These are phyloP conservation scores for Sclerotinia minor DNA, from an alignment of 2,329 filamentous ascomycete genomes.

Conservation along the genomic window DNA sequence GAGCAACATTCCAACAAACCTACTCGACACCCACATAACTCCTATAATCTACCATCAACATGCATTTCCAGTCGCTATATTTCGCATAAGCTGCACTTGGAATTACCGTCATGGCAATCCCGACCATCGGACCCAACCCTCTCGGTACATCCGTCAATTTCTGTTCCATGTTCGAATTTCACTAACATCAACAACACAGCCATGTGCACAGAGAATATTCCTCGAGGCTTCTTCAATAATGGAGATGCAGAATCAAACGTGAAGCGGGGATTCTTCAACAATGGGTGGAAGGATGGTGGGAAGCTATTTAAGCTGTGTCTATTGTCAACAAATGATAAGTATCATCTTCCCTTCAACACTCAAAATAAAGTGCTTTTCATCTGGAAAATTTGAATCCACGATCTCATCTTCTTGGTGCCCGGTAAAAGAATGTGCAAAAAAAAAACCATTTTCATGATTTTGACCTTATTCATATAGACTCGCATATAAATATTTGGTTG, in stretches of 20 bases:
- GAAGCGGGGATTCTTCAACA: neutral
- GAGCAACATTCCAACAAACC: neutral
- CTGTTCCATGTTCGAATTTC: neutral
- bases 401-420: too few relatives aligned
- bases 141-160: neutral
- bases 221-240: neutral
- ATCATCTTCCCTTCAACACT: neutral
- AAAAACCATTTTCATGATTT: neutral
- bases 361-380: neutral
- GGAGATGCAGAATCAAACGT: neutral
- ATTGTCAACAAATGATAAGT: slow-evolving; percentile 11
- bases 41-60: neutral
- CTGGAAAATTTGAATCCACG: neutral
- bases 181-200: neutral
- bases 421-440: neutral
- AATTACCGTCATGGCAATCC: neutral
- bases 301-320: neutral
- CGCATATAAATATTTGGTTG: neutral
- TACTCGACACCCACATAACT: neutral
- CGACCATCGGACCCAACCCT: neutral
- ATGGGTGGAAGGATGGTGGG: neutral
- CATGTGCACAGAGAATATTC: neutral
- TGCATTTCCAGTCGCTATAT: neutral
- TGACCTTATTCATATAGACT: too few relatives aligned
- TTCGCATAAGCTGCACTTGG: neutral